Conservation (phyloP, 208 protist genomes). For the Leishmania mexicana region DNA sequence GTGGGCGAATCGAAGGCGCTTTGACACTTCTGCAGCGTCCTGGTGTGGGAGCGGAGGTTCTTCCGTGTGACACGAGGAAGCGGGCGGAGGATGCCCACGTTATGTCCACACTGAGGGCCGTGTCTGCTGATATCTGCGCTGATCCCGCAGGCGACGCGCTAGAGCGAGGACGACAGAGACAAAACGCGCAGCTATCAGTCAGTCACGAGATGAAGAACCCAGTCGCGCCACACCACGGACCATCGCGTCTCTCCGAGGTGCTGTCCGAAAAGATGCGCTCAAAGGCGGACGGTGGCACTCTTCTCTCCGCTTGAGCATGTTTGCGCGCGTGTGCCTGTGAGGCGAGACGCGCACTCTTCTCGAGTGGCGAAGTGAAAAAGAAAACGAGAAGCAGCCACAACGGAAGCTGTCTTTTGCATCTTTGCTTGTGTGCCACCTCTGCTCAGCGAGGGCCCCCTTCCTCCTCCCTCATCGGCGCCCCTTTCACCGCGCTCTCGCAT, state of each 20-base stretch:
- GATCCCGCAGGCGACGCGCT: not conserved
- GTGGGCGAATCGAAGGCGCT: constrained; percentile 3
- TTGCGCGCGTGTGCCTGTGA: not conserved
- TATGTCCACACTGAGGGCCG: not conserved
- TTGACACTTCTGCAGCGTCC: not conserved
- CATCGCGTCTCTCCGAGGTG: constrained; percentile 2
- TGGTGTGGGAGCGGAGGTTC: not conserved
- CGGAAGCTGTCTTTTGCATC: not conserved
- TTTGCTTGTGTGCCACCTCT: not conserved
- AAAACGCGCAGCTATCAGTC: not conserved
- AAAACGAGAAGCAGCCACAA: not conserved
- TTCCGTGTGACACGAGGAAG: not conserved
- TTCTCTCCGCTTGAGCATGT: not conserved
- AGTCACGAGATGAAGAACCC: not conserved
- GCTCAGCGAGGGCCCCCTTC: no score
- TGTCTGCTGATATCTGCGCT: not conserved
- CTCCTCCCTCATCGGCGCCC: no score
- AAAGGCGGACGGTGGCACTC: not conserved
- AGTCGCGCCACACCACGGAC: not conserved
- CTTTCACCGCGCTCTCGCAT: not conserved
- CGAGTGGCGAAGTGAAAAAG: not conserved
- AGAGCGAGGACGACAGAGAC: not conserved
- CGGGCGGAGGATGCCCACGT: not conserved
- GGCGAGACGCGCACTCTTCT: not conserved
- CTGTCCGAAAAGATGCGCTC: not conserved